Evolutionary conservation across 2,329 filamentous ascomycete species (phyloP).

Genomic region (Alternaria gansuensis): DNA sequence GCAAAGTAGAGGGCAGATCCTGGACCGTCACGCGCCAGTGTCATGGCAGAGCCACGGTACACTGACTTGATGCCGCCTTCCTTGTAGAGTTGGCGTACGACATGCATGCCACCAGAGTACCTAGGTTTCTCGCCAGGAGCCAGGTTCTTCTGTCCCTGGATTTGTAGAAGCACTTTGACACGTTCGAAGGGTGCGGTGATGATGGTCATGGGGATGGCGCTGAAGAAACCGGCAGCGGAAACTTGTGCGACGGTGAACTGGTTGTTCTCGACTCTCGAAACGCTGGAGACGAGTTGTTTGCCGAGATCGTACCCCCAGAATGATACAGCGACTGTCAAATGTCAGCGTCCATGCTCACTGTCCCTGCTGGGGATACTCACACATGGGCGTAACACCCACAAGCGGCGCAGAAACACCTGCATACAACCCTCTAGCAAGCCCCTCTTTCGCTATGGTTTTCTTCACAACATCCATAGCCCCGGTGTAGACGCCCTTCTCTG

Average conservation of each 20-base stretch:
- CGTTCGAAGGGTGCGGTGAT: constrained; percentile 99
- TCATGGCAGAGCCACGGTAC: constrained; percentile 90
- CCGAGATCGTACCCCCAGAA: constrained; percentile 93
- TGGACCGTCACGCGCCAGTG: constrained; percentile 90
- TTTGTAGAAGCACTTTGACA: constrained; percentile 97
- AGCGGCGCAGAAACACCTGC: constrained; percentile 96
- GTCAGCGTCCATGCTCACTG: constrained; percentile 15
- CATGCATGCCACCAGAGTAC: constrained; percentile 86
- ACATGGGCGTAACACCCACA: constrained; percentile 98
- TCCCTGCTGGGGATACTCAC: constrained; percentile 65
- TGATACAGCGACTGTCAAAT: constrained; percentile 66
- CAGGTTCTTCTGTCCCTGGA: constrained; percentile 88
- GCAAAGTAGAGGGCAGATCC: constrained; percentile 96
- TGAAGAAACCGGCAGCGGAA: constrained; percentile 91
- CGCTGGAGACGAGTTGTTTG: constrained; percentile 80
- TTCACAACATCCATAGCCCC: constrained; percentile 90
- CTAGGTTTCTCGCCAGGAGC: constrained; percentile 90
- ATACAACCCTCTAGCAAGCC: constrained; percentile 80
- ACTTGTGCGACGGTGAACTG: constrained; percentile 85
- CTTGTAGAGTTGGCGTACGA: constrained; percentile 90
- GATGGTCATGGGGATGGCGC: constrained; percentile 93
- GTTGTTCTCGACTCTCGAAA: constrained; percentile 72
- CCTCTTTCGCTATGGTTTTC: constrained; percentile 88
- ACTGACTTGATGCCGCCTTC: constrained; percentile 91
- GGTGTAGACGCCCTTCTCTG: constrained; percentile 90